Conservation (phyloP, 1,284 basidiomycete genomes). For the Ganoderma lingzhi region DNA sequence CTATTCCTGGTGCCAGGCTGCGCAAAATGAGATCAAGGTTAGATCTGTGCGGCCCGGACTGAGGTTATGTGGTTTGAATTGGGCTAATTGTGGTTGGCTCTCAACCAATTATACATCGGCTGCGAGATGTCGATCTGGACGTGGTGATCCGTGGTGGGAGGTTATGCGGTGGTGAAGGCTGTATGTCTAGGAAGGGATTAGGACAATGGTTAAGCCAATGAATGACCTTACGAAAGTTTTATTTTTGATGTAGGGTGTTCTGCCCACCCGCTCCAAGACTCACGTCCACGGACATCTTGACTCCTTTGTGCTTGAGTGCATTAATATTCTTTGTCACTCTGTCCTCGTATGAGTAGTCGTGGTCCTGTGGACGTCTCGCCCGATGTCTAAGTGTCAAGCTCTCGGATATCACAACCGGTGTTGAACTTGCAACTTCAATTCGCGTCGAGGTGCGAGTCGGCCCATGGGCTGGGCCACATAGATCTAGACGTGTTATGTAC, state of each 20-base stretch:
- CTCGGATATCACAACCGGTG: too few relatives aligned
- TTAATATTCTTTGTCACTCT: neutral
- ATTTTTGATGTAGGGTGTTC: neutral
- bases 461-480: too few relatives aligned
- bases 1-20: neutral
- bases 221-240: neutral
- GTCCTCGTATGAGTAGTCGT: neutral
- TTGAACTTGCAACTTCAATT: too few relatives aligned
- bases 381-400: too few relatives aligned
- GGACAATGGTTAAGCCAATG: neutral
- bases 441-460: too few relatives aligned
- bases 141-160: neutral
- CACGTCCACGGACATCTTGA: neutral
- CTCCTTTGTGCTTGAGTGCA: too few relatives aligned
- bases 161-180: neutral
- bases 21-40: neutral
- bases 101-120: neutral
- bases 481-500: too few relatives aligned
- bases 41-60: neutral
- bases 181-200: neutral
- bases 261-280: neutral
- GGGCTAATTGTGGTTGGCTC: neutral
- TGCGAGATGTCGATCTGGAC: neutral
- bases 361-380: too few relatives aligned
- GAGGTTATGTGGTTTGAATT: neutral